A percentile compares a stretch with the other conserved stretches of the same genome.
Conservation (phyloP, 768 basidiomycete genomes). For the Boletus patriciae region DNA sequence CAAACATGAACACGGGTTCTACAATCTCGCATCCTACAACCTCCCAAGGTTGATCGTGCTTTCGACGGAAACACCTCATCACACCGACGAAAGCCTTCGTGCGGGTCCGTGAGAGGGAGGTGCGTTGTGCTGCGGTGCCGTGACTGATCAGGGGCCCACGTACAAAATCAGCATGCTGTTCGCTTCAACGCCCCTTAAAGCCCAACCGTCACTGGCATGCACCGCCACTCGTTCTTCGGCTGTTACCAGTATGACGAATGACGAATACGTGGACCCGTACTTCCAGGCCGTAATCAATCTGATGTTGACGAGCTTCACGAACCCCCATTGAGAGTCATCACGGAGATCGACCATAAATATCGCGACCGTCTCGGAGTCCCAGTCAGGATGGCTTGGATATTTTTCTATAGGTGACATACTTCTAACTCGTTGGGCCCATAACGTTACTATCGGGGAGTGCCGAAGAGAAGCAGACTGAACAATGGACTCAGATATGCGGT, state of each 20-base stretch:
- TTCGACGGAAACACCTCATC: slow-evolving; percentile 50
- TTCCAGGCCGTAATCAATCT: slow-evolving; percentile 8
- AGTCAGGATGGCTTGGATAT: neutral
- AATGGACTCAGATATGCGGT: neutral
- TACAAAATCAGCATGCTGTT: slow-evolving; percentile 13
- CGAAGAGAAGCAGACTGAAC: neutral
- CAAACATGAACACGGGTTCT: slow-evolving; percentile 63
- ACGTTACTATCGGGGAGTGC: slow-evolving; percentile 2
- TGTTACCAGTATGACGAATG: neutral
- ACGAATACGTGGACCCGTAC: neutral
- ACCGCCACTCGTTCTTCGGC: slow-evolving; percentile 23
- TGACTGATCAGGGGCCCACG: slow-evolving; percentile 14
- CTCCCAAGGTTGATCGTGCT: slow-evolving; percentile 66
- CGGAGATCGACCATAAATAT: neutral
- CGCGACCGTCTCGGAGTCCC: neutral
- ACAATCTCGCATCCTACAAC: slow-evolving; percentile 67
- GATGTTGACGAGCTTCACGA: slow-evolving; percentile 1
- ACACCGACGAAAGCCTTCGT: slow-evolving; percentile 14
- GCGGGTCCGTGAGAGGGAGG: slow-evolving; percentile 17
- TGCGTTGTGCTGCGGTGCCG: slow-evolving; percentile 18
- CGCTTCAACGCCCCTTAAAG: slow-evolving; percentile 12
- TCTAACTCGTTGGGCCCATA: neutral
- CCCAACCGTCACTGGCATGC: slow-evolving; percentile 7
- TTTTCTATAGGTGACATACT: neutral
- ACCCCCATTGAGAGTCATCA: neutral